Evolutionary conservation across 2,329 filamentous ascomycete species (phyloP).

Genomic region (Macrophomina pseudophaseolina): DNA sequence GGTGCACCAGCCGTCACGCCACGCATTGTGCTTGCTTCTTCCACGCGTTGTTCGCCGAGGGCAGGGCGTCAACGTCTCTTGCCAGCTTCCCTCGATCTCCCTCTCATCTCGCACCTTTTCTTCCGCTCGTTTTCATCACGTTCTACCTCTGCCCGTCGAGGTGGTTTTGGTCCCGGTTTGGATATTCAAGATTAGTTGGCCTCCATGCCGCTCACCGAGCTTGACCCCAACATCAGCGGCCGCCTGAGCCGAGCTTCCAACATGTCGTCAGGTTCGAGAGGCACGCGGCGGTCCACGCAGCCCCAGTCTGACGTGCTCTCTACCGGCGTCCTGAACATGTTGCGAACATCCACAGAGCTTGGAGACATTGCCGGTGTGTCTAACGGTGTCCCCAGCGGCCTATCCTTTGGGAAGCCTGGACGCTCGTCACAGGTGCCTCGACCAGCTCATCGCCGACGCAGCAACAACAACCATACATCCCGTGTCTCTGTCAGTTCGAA

Average conservation of each 20-base stretch:
- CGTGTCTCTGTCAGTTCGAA: slow-evolving; percentile 48
- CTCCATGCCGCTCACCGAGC: slow-evolving; percentile 52
- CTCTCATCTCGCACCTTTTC: slow-evolving; percentile 13
- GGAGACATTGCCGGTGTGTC: slow-evolving; percentile 50
- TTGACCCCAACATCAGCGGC: slow-evolving; percentile 52
- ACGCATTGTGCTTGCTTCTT: slow-evolving; percentile 7
- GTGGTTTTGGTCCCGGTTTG: slow-evolving; percentile 22
- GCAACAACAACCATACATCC: slow-evolving; percentile 39
- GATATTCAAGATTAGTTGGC: slow-evolving; percentile 22
- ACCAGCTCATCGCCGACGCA: slow-evolving; percentile 38
- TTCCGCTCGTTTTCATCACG: slow-evolving; percentile 25
- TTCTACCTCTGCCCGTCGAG: background rate
- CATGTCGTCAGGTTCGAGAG: slow-evolving; percentile 46
- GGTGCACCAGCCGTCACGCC: background rate
- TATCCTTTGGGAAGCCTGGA: slow-evolving; percentile 45
- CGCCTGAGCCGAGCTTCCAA: slow-evolving; percentile 55
- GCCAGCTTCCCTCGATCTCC: background rate
- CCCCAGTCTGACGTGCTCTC: slow-evolving; percentile 40
- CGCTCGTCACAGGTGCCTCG: slow-evolving; percentile 46
- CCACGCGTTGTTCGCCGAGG: background rate
- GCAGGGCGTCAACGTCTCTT: background rate
- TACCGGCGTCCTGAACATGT: slow-evolving; percentile 54
- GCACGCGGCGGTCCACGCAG: slow-evolving; percentile 33
- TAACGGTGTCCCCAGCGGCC: slow-evolving; percentile 47
- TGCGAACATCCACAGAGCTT: slow-evolving; percentile 55